Evolutionary conservation across 345 rosid species (phyloP).

Genomic region (Populus ilicifolia): DNA sequence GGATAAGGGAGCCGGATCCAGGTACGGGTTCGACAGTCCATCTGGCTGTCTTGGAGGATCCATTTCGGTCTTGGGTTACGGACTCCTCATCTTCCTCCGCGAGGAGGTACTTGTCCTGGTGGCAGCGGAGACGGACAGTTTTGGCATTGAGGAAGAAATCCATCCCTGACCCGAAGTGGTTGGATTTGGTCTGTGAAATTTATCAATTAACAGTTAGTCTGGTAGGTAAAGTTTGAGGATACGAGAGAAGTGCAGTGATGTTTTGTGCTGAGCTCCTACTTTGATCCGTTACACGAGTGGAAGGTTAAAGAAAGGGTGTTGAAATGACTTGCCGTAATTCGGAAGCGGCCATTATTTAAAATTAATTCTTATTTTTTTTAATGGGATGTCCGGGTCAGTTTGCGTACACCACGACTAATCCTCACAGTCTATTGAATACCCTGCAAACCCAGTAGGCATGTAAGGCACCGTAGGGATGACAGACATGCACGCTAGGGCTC

Average conservation of each 20-base stretch:
- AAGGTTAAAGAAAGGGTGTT: background rate
- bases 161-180: conserved; percentile 17
- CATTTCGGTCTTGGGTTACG: conserved; percentile 28
- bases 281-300: background rate
- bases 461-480: no score
- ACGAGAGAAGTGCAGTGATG: background rate
- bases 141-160: conserved; percentile 27
- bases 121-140: conserved; percentile 31
- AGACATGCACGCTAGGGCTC: no score
- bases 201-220: background rate
- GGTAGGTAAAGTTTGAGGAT: background rate
- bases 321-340: background rate
- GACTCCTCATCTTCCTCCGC: conserved; percentile 28
- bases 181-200: background rate
- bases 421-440: no score
- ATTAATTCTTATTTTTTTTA: no score
- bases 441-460: no score
- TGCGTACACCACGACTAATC: no score
- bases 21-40: conserved; percentile 23
- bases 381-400: no score
- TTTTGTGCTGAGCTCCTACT: background rate
- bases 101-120: conserved; percentile 34
- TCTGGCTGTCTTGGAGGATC: conserved; percentile 27
- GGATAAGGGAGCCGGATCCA: conserved; percentile 19
- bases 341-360: background rate